phyloP scores from a whole-genome alignment of 257 asterid species.

The Pogostemon cablin region DNA sequence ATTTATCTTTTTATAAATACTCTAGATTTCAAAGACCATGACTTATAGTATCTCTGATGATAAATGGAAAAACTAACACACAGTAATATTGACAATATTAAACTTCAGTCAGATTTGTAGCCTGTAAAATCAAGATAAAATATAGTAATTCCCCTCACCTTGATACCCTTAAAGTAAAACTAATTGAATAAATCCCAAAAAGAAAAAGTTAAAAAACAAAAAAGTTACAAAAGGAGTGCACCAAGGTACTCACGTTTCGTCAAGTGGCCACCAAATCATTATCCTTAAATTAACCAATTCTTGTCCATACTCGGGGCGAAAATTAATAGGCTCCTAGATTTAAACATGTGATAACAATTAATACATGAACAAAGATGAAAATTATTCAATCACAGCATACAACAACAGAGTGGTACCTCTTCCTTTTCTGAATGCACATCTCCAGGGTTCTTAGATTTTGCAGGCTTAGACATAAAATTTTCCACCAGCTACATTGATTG shows the following conservation, averaged over 20 bases:
- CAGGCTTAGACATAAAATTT: background rate
- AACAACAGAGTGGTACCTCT: slow-evolving; percentile 37
- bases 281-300: slow-evolving; percentile 37
- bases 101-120: too few species aligned
- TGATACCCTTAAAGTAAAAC: too few species aligned
- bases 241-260: slow-evolving; percentile 37
- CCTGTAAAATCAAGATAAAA: too few species aligned
- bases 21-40: too few species aligned
- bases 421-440: slow-evolving; percentile 13
- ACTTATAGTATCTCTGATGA: too few species aligned
- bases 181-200: background rate
- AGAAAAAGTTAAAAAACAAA: background rate
- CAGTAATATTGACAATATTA: too few species aligned
- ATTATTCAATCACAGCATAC: background rate
- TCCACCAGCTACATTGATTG: background rate
- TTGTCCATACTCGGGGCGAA: slow-evolving; percentile 28
- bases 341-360: background rate
- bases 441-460: background rate
- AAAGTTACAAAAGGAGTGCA: background rate
- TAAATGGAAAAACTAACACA: too few species aligned
- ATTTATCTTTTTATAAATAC: too few species aligned
- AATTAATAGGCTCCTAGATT: slow-evolving; percentile 25
- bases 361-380: background rate
- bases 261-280: slow-evolving; percentile 49
- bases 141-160: too few species aligned